Conservation (phyloP, 495 filamentous ascomycete genomes). For the Talaromyces ruber region DNA sequence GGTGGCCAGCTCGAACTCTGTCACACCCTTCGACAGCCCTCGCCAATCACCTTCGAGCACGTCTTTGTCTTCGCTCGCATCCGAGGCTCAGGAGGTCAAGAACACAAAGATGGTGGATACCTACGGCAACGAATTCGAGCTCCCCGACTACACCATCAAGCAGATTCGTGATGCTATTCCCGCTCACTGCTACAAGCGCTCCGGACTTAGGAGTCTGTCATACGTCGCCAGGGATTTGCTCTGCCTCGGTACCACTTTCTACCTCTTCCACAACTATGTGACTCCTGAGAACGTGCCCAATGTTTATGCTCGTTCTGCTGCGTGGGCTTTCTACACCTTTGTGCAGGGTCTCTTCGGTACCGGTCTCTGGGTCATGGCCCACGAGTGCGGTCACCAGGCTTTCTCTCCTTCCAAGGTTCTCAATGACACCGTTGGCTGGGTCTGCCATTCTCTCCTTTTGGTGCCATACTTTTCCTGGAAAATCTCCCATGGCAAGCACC, state of each 20-base stretch:
- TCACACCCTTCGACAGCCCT: conserved; percentile 62
- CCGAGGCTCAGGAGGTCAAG: conserved; percentile 28
- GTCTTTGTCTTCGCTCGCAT: conserved; percentile 82
- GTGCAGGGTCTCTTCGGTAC: conserved; percentile 59
- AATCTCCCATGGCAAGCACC: conserved; percentile 87
- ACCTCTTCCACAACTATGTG: conserved; percentile 56
- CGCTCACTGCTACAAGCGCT: conserved; percentile 58
- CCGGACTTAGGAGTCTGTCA: conserved; percentile 46
- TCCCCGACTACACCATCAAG: conserved; percentile 66
- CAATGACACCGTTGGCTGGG: conserved; percentile 81
- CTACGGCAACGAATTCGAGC: conserved; percentile 61
- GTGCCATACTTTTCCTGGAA: conserved; percentile 93
- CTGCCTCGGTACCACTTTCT: conserved; percentile 48
- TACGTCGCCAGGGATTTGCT: conserved; percentile 57
- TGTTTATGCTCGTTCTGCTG: conserved; percentile 30
- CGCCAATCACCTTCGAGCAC: conserved; percentile 75
- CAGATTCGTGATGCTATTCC: conserved; percentile 56
- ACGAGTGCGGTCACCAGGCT: conserved; percentile 69
- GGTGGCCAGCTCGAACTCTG: conserved; percentile 50
- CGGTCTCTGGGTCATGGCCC: conserved; percentile 63
- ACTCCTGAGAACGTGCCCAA: conserved; percentile 55
- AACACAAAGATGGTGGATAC: conserved; percentile 54
- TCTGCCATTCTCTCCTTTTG: conserved; percentile 72
- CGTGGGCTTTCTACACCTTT: conserved; percentile 56
- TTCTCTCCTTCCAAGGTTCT: conserved; percentile 73